Base-by-base conservation (phyloP, 2,329 filamentous ascomycete genomes). In the Penicillium sp. region DNA sequence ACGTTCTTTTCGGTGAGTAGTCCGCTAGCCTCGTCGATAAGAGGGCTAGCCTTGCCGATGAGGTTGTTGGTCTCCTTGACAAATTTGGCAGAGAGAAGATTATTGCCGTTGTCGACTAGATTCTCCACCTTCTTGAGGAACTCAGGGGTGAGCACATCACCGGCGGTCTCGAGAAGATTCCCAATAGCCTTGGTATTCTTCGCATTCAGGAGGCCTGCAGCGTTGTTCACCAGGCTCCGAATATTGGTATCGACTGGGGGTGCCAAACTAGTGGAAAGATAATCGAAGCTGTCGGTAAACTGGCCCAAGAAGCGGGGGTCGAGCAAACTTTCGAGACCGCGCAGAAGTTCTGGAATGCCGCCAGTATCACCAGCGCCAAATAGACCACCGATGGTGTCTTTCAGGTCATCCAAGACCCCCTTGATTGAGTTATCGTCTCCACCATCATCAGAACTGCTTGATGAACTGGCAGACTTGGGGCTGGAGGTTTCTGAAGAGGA, bases 201-300 rank as follows among this genome's bases (percentile, higher is more conserved):
- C 6, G 56, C 56, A 27, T 53, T 61, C 35, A 63, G 35, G 16
- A 65, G 47, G 18, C 26, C 51, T 26, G 59, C 56, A 19, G 60
- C 59, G 52, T 65, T 61, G 60, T 61, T 48, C 26, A 64, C 54
- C 16, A 64, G 30, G 61, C 56, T 78, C 9, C 60, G 63, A 16
- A 66, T 52, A 29, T 65, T 58, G 53, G 43, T 62, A 45, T 66
- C 63, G 4, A 66, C 64, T 0, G 64, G 64, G 7, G 64, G 64
- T 30, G 64, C 64, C 54, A 66, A 45, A 32, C 44, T 16, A n/a
- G 63, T 65, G 4, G 60, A 64, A 16, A 66, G 55, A 50, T 62
- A 66, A 43, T 64, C 58, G 58, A 66, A 65, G 35, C 58, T 65
- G n/a, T 59, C 29, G 16, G 55, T 54, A 19, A 66, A 18, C 26